Base-by-base conservation (phyloP, 441 rosid genomes). In the Croton laevigatus region DNA sequence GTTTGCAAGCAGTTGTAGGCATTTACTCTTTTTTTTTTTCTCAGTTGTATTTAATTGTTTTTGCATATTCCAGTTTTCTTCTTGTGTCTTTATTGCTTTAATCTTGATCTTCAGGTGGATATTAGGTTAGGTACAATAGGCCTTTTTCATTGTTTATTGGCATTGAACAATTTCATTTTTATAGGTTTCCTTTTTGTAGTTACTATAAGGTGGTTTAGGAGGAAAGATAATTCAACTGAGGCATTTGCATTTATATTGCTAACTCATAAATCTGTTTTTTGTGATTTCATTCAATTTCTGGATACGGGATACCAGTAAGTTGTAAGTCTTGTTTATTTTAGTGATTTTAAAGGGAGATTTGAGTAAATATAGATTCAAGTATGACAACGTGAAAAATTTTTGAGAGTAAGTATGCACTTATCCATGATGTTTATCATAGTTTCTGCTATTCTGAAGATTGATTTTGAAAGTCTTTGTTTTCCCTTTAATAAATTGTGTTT, bases 371-470 rank as follows among this genome's bases (percentile, higher is more conserved):
- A 17, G 32, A 46, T 46, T 46, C 37, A 11, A 54, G 23, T 48
- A 57, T 59, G 27, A 46, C 8, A 27, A 10, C 59, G 59, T 14
- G 27, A 19, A 16, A 6, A 37, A 70, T 20, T 20, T 7, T 37
- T 5, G 8, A 20, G n/a, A 40, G 16, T 17, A 63, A 32, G 3
- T 9, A 20, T 7, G 42, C 6, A 36, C 11, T 27, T 53, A 4
- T 17, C 9, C 22, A 1, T 62, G 23, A 22, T 57, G 13, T 20
- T 58, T 45, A 16, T 71, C 57, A 44, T 59, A 22, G 4, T 59
- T 72, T 66, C 58, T 61, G 38, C 49, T 14, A 22, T 36, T 69
- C 57, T 23, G 32, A 3, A 37, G 19, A 63, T 36, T 36, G 34
- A 52, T 55, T 68, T 55, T 67, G 32, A 2, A 27, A 27, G 32